Conservation (phyloP, 352 stramenopile species). For the Pythium apleroticum region DNA sequence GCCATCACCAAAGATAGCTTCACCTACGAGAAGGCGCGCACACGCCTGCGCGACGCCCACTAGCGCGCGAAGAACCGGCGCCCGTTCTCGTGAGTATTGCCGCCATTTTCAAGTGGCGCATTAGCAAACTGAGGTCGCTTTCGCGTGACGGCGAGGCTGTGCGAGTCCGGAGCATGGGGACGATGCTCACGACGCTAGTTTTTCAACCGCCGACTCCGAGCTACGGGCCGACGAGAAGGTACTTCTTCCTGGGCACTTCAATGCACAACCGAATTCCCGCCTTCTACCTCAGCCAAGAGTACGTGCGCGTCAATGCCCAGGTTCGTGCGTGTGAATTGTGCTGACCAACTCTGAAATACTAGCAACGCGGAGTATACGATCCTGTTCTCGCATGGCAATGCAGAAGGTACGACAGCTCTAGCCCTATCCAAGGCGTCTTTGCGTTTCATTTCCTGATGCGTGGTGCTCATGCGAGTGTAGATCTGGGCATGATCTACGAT, state of each 20-base stretch:
- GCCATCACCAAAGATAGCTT: conserved; percentile 26
- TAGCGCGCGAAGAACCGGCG: background rate
- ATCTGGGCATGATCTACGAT: conserved; percentile 97
- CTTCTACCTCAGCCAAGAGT: conserved; percentile 94
- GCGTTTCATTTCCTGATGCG: background rate
- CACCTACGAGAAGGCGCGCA: conserved; percentile 6
- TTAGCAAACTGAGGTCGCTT: background rate
- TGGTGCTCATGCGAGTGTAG: conserved; percentile 32
- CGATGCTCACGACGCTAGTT: conserved; percentile 78
- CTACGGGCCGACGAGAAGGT: conserved; percentile 80
- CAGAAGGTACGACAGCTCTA: conserved; percentile 76
- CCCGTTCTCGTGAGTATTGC: background rate
- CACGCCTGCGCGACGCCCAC: background rate
- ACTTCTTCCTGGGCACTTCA: conserved; percentile 93
- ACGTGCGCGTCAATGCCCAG: conserved; percentile 4
- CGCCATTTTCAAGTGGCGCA: background rate
- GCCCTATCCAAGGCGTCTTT: too few relatives aligned
- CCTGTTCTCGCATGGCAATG: conserved; percentile 97
- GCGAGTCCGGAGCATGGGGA: conserved; percentile 55
- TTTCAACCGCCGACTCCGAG: conserved; percentile 85
- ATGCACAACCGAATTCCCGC: conserved; percentile 90
- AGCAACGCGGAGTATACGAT: conserved; percentile 93
- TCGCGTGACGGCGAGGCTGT: background rate
- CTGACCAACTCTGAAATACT: background rate
- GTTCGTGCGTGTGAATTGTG: background rate